Base-by-base conservation (phyloP, 768 basidiomycete genomes). In the Tremella fuciformis region DNA sequence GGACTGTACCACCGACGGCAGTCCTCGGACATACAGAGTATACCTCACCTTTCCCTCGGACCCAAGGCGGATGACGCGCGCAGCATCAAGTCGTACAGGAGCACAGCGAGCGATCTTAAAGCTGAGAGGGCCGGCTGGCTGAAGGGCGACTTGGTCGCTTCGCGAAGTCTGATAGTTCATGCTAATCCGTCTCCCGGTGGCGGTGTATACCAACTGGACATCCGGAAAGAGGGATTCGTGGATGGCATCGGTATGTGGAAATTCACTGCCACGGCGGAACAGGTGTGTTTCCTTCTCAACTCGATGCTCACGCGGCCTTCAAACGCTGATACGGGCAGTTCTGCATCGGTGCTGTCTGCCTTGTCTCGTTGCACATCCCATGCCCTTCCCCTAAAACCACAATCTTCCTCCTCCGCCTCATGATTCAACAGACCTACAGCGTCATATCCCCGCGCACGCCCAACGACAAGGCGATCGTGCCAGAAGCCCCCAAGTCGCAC, bases 351-450 rank as follows among this genome's bases (percentile, higher is more conserved):
- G 57, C 66, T 7, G 71, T 68, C 37, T 50, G 71, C 22, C 59
- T 70, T 2, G 29, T 70, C 2, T 55, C 58, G 21, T 25, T 76
- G 18, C 29, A 37, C 34, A 46, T 71, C 21, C 65, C 68, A 16
- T 39, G 61, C 2, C 75, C 73, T 2, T 69, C 70, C 13, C 63
- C 71, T 2, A 51, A 46, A 37, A 56, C 57, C n/a, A 73, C 74
- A 16, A 71, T 76, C 61, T 76, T 74, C 61, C 61, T 70, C 57
- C 29, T 60, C 22, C 69, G 73, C 13, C 58, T 76, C 7, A 39
- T 73, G 19, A 40, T 76, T 9, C 49, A 59, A 7, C 75, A 76
- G 51, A 51, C 51, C 1, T 74, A 76, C 50, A 51, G 52, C 22
- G 41, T 76, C 26, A 57, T 44, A 24, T 73, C 73, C 1, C 71